Evolutionary conservation across 1,284 basidiomycete species (phyloP).

Genomic region (Sanghuangporus sanghuang): DNA sequence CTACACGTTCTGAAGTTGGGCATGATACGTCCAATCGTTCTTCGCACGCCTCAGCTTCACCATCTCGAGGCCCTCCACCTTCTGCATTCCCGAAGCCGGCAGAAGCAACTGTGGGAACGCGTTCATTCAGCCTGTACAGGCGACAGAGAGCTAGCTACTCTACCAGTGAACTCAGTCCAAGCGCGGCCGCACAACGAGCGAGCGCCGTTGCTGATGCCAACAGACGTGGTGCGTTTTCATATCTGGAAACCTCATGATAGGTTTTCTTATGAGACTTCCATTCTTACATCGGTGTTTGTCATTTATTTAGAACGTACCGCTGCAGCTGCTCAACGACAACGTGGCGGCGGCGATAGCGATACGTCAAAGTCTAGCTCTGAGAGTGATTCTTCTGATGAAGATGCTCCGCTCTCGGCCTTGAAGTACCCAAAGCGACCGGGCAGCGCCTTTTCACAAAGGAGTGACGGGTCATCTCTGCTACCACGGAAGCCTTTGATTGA

Average conservation of each 20-base stretch:
- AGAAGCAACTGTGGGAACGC: constrained; percentile 22
- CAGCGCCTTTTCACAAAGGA: constrained; percentile 37
- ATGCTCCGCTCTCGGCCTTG: constrained; percentile 38
- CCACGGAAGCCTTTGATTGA: constrained; percentile 47
- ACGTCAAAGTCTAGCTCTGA: constrained; percentile 23
- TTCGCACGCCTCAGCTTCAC: constrained; percentile 20
- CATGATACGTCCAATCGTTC: constrained; percentile 7
- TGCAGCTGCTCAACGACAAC: neutral
- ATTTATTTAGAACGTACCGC: neutral
- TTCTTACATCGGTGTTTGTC: constrained; percentile 17
- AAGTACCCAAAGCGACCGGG: constrained; percentile 39
- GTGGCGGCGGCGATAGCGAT: constrained; percentile 14
- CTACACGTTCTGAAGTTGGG: constrained; percentile 13
- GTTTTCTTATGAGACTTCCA: constrained; percentile 12
- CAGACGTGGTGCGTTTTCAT: constrained; percentile 6
- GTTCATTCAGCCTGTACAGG: constrained; percentile 17
- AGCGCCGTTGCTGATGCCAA: constrained; percentile 26
- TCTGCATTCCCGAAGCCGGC: constrained; percentile 25
- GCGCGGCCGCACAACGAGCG: constrained; percentile 32
- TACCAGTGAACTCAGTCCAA: constrained; percentile 36
- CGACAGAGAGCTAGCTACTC: constrained; percentile 29
- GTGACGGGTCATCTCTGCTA: constrained; percentile 25
- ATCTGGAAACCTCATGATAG: neutral
- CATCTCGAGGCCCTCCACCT: constrained; percentile 19
- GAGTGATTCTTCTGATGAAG: constrained; percentile 20